phyloP scores from a whole-genome alignment of 768 basidiomycete genomes.

The Cystobasidium tubakii region DNA sequence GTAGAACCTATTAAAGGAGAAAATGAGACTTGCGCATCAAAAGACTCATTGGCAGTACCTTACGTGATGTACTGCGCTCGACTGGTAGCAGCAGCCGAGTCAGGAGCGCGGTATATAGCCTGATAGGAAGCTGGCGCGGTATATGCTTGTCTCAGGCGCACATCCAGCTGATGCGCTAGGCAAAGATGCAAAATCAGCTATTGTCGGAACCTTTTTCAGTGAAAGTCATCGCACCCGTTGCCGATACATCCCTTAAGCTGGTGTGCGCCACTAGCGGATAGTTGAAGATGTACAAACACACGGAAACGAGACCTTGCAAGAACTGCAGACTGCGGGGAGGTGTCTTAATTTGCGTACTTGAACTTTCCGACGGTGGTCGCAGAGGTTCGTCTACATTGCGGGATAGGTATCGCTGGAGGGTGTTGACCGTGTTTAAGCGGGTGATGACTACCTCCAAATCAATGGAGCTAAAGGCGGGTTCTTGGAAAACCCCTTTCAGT shows the following conservation, averaged over 20 bases:
- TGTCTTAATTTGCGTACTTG: too few species aligned
- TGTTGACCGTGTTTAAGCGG: not conserved
- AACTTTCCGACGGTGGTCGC: not conserved
- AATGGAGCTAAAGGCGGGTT: not conserved
- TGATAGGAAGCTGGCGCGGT: slow-evolving; percentile 1
- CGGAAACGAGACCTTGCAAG: not conserved
- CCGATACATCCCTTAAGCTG: slow-evolving; percentile 23
- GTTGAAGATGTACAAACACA: not conserved
- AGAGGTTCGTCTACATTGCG: too few species aligned
- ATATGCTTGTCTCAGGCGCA: slow-evolving; percentile 19
- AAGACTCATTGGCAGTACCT: not conserved
- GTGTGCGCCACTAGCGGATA: slow-evolving; percentile 2
- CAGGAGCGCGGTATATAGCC: not conserved
- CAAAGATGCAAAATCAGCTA: not conserved
- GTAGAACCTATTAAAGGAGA: slow-evolving; percentile 62
- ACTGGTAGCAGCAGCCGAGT: not conserved
- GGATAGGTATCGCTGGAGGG: not conserved
- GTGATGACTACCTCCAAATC: not conserved
- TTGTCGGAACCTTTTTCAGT: not conserved
- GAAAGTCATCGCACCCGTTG: not conserved
- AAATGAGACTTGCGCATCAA: not conserved
- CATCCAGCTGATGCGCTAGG: slow-evolving; percentile 29
- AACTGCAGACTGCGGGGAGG: not conserved
- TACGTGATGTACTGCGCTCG: slow-evolving; percentile 26
- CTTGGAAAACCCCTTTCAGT: not conserved